A percentile compares a stretch with the other conserved stretches of the same genome.
phyloP scores from a whole-genome alignment of 2,329 filamentous ascomycete species.

The Shiraia bambusicola region DNA sequence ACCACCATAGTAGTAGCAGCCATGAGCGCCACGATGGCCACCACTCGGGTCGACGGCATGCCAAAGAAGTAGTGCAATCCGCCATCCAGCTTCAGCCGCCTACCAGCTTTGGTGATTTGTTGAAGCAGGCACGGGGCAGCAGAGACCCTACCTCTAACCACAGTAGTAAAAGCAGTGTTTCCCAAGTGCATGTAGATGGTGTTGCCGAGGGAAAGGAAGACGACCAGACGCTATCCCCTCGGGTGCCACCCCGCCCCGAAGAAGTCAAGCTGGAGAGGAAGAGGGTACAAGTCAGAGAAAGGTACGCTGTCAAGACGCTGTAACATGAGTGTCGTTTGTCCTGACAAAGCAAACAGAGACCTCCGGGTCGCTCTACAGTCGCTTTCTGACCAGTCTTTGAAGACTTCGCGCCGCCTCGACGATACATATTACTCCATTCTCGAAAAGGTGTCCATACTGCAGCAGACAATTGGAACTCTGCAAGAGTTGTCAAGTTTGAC shows the following conservation, averaged over 20 bases:
- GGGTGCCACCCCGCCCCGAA: slow-evolving; percentile 38
- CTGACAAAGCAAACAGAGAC: slow-evolving; percentile 34
- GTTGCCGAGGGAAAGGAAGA: slow-evolving; percentile 10
- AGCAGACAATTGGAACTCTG: slow-evolving; percentile 64
- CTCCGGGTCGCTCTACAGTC: slow-evolving; percentile 44
- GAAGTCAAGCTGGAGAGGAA: slow-evolving; percentile 44
- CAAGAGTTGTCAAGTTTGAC: slow-evolving; percentile 67
- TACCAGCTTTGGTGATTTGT: slow-evolving; percentile 47
- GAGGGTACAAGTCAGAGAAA: slow-evolving; percentile 40
- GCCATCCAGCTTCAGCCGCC: slow-evolving; percentile 49
- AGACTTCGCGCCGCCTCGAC: slow-evolving; percentile 67
- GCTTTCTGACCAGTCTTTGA: slow-evolving; percentile 62
- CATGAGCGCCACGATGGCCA: slow-evolving; percentile 31
- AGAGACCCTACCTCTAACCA: slow-evolving; percentile 32
- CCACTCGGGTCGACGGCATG: slow-evolving; percentile 36
- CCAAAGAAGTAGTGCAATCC: slow-evolving; percentile 48
- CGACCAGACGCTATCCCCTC: slow-evolving; percentile 15
- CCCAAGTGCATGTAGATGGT: slow-evolving; percentile 11
- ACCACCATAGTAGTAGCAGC: too few species aligned
- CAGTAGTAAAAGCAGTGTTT: slow-evolving; percentile 33
- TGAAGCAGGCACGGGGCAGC: slow-evolving; percentile 41
- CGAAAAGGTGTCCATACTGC: slow-evolving; percentile 66
- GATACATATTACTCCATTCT: slow-evolving; percentile 73
- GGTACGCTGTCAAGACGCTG: slow-evolving; percentile 26
- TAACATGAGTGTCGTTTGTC: not conserved